phyloP scores from a whole-genome alignment of 768 basidiomycete species.

The Auriscalpium orientale region DNA sequence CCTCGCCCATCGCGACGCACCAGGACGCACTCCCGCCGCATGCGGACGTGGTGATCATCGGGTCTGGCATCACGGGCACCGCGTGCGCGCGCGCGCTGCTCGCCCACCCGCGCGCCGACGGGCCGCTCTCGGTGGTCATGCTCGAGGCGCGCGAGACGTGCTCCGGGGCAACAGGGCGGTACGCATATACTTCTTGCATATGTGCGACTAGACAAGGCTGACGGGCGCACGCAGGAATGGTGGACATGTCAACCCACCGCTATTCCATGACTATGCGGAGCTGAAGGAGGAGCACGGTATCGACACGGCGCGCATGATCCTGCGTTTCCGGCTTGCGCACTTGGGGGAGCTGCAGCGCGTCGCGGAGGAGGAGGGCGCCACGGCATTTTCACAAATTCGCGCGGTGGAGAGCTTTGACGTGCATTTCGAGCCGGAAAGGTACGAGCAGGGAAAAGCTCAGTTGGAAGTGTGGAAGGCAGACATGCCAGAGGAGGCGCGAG shows the following conservation, averaged over 20 bases:
- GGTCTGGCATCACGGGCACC: conserved; percentile 72
- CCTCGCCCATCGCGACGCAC: conserved; percentile 34
- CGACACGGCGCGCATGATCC: conserved; percentile 40
- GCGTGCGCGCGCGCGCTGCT: conserved; percentile 51
- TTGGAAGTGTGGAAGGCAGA: conserved; percentile 40
- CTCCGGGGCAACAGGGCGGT: conserved; percentile 70
- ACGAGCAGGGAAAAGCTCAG: conserved; percentile 34
- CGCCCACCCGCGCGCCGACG: conserved; percentile 21
- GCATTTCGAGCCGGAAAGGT: conserved; percentile 36
- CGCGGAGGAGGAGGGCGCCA: conserved; percentile 46
- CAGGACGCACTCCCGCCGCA: conserved; percentile 31
- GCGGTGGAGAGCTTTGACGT: conserved; percentile 53
- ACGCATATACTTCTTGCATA: conserved; percentile 8
- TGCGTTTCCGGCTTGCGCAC: conserved; percentile 57
- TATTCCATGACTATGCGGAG: conserved; percentile 50
- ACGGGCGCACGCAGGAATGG: conserved; percentile 43
- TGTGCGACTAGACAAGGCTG: neutral
- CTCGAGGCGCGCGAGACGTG: conserved; percentile 77
- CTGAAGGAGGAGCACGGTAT: conserved; percentile 41
- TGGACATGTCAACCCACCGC: conserved; percentile 54
- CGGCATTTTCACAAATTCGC: conserved; percentile 48
- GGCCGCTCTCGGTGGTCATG: conserved; percentile 47
- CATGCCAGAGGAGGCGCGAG: conserved; percentile 39
- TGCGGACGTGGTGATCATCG: conserved; percentile 66
- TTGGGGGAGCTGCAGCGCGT: conserved; percentile 38